Percentiles rank a stretch among this genome's conserved stretches.
Conservation (phyloP, 352 stramenopile species). For the Elongisporangium anandrum region DNA sequence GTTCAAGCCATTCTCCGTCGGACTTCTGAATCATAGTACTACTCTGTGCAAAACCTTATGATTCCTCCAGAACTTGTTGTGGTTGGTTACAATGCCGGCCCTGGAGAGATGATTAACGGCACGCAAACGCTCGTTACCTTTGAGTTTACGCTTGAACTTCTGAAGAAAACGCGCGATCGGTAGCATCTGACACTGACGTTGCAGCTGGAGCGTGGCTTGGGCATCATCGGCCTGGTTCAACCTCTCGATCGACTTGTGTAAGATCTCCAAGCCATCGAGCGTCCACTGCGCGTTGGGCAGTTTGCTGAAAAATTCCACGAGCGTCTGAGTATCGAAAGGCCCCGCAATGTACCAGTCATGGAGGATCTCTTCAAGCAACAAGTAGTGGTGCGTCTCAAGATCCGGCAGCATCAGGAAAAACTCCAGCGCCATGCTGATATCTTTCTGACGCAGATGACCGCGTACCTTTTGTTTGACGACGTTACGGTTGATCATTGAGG, state of each 20-base stretch:
- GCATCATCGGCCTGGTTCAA: not conserved
- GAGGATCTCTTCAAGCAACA: not conserved
- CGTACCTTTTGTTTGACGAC: not conserved
- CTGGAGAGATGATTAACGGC: not conserved
- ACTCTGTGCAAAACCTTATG: too few species aligned
- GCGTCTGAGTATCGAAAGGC: not conserved
- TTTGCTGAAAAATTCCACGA: not conserved
- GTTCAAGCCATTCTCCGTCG: too few species aligned
- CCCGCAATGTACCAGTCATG: not conserved
- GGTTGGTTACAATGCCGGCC: not conserved
- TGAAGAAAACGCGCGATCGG: not conserved
- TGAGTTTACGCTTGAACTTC: not conserved
- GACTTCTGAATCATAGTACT: too few species aligned
- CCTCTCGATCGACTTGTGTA: not conserved
- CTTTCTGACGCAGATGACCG: not conserved
- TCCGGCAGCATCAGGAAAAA: not conserved
- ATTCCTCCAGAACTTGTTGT: not conserved
- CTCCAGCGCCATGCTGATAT: not conserved
- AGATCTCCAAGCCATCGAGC: not conserved
- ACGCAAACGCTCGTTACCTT: not conserved
- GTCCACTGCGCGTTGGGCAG: not conserved
- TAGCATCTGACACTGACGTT: not conserved
- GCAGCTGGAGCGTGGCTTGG: not conserved
- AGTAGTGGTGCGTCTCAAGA: not conserved
- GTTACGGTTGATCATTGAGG: not conserved